Conservation (phyloP, 2,329 filamentous ascomycete genomes). For the Claviceps sp. region DNA sequence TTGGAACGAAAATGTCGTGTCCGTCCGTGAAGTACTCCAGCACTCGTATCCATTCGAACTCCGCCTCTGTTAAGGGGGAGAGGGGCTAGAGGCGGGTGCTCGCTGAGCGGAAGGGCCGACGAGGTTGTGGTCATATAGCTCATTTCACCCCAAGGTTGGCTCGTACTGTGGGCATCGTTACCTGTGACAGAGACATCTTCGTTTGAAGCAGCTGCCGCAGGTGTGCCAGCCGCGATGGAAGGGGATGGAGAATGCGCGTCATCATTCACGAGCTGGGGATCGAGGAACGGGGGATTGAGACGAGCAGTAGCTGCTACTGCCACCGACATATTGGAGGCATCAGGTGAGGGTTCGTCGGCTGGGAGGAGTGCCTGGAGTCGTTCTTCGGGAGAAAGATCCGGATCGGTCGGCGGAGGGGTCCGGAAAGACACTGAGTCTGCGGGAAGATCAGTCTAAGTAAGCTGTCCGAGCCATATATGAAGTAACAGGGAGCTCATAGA, state of each 20-base stretch:
- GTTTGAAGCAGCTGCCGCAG: conserved; percentile 11
- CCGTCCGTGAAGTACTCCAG: conserved; percentile 30
- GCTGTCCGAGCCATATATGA: neutral
- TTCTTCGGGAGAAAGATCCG: conserved; percentile 33
- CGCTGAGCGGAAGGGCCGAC: conserved; percentile 18
- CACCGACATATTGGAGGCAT: conserved; percentile 39
- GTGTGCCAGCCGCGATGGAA: conserved; percentile 10
- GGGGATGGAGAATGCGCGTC: conserved; percentile 18
- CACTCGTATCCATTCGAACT: conserved; percentile 38
- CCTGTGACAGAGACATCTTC: conserved; percentile 10
- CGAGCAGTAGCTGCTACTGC: conserved; percentile 44
- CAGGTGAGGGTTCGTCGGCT: conserved; percentile 22
- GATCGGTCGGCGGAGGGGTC: conserved; percentile 13
- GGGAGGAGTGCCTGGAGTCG: conserved; percentile 34
- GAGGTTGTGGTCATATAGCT: conserved; percentile 30
- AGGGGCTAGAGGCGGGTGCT: conserved; percentile 19
- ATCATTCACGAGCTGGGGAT: conserved; percentile 31
- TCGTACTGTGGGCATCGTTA: conserved; percentile 11
- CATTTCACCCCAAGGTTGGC: conserved; percentile 40
- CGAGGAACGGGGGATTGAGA: conserved; percentile 39
- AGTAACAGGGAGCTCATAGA: neutral
- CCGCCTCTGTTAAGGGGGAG: conserved; percentile 28
- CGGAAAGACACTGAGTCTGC: conserved; percentile 10
- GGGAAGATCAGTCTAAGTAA: neutral
- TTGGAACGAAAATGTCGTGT: conserved; percentile 41